Percentiles rank a stretch among this genome's conserved stretches.
phyloP scores from a whole-genome alignment of 2,329 filamentous ascomycete genomes.

The Aspergillus phoenicis region DNA sequence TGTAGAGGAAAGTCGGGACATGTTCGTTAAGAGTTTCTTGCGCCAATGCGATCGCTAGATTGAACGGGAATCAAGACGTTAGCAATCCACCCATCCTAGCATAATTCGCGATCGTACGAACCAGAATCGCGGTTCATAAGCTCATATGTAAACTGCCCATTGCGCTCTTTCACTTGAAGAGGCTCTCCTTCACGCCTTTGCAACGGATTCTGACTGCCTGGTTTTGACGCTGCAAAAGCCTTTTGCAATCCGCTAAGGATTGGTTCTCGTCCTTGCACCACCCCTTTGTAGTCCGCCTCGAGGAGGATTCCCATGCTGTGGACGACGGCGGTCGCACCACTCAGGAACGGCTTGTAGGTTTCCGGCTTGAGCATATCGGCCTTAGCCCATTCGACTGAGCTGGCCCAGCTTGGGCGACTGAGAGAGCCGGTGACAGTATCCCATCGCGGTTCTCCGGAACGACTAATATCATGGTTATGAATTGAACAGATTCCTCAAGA shows the following conservation, averaged over 20 bases:
- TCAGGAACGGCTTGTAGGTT: constrained; percentile 76
- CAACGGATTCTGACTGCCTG: constrained; percentile 69
- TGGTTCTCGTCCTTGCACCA: constrained; percentile 80
- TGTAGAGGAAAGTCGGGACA: constrained; percentile 75
- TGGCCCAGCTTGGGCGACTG: constrained; percentile 76
- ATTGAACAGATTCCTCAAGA: background rate
- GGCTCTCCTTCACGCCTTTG: constrained; percentile 61
- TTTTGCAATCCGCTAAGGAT: constrained; percentile 75
- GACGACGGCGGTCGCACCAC: constrained; percentile 79
- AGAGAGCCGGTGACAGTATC: constrained; percentile 71
- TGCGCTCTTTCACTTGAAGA: constrained; percentile 66
- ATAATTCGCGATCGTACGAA: constrained; percentile 30
- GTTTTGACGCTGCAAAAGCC: constrained; percentile 71
- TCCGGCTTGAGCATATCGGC: constrained; percentile 83
- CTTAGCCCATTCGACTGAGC: constrained; percentile 80
- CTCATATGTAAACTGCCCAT: constrained; percentile 88
- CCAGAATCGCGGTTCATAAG: constrained; percentile 88
- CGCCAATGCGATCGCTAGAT: constrained; percentile 75
- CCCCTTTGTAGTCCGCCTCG: constrained; percentile 96
- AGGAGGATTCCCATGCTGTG: constrained; percentile 96
- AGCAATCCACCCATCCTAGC: constrained; percentile 8
- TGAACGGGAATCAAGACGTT: background rate
- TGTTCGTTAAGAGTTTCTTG: constrained; percentile 69
- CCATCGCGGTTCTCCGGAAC: constrained; percentile 89
- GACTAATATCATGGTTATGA: constrained; percentile 55